A percentile compares a stretch with the other conserved stretches of the same genome.
phyloP scores from a whole-genome alignment of 106 monocot species.

The Acanthochlamys bracteata region DNA sequence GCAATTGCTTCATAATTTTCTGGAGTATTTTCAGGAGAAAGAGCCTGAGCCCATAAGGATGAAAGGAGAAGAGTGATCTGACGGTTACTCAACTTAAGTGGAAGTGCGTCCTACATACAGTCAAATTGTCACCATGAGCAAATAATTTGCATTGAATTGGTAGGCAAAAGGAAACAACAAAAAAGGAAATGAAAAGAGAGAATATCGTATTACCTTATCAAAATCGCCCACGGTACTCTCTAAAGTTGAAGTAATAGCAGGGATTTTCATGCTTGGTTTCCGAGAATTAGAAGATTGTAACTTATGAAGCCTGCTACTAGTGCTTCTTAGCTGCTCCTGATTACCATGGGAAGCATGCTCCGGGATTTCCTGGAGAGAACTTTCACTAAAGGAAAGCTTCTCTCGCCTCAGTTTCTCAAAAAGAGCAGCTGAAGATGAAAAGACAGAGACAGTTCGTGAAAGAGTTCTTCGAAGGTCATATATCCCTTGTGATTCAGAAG shows the following conservation, averaged over 20 bases:
- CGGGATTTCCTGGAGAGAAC: slow-evolving; percentile 16
- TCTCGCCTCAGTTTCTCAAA: slow-evolving; percentile 67
- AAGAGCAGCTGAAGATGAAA: slow-evolving; percentile 94
- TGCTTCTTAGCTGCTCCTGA: slow-evolving; percentile 20
- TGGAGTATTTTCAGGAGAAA: slow-evolving; percentile 62
- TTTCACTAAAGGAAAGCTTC: slow-evolving; percentile 27
- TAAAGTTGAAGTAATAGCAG: slow-evolving; percentile 10
- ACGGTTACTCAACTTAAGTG: slow-evolving; percentile 59
- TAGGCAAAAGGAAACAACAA: not conserved
- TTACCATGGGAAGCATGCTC: slow-evolving; percentile 13
- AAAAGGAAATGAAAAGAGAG: not conserved
- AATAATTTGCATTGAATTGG: slow-evolving; percentile 3
- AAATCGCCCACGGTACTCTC: slow-evolving; percentile 25
- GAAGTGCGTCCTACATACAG: slow-evolving; percentile 38
- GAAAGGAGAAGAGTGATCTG: slow-evolving; percentile 74
- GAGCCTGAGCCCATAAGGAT: slow-evolving; percentile 79
- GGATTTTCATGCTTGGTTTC: slow-evolving; percentile 24
- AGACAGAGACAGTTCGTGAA: slow-evolving; percentile 79
- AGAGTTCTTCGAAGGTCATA: slow-evolving; percentile 70
- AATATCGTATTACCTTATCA: slow-evolving; percentile 21
- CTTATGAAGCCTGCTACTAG: slow-evolving; percentile 20
- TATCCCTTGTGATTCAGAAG: slow-evolving; percentile 20
- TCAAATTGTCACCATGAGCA: slow-evolving; percentile 7
- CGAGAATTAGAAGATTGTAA: slow-evolving; percentile 44
- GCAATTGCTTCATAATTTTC: slow-evolving; percentile 88